A percentile compares a stretch with the other conserved stretches of the same genome.
phyloP scores from a whole-genome alignment of 73 alveolate species.

The Tetrahymena elliotti region DNA sequence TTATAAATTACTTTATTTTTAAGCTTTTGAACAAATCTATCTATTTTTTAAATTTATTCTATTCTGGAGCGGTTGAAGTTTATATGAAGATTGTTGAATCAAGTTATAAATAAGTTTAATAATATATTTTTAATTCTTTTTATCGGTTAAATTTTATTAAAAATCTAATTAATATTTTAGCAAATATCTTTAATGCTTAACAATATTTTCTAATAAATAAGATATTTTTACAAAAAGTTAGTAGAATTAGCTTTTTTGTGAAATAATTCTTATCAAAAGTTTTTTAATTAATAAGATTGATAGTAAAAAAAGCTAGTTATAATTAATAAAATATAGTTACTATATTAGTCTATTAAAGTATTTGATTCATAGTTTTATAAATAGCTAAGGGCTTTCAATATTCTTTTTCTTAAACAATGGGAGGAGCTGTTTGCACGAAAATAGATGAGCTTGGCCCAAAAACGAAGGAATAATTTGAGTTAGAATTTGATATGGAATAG shows the following conservation, averaged over 20 bases:
- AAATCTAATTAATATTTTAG: too few relatives aligned
- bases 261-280: not conserved
- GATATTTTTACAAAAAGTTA: too few relatives aligned
- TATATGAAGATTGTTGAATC: too few relatives aligned
- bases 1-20: too few relatives aligned
- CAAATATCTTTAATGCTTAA: too few relatives aligned
- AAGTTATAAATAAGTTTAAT: too few relatives aligned
- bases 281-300: not conserved
- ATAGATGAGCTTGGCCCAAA: not conserved
- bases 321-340: not conserved
- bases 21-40: too few relatives aligned
- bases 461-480: not conserved
- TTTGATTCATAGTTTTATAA: not conserved
- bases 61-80: too few relatives aligned
- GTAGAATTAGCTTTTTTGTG: not conserved
- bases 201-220: too few relatives aligned
- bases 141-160: too few relatives aligned
- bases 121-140: too few relatives aligned
- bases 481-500: not conserved
- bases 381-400: not conserved
- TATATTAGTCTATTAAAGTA: not conserved
- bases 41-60: too few relatives aligned
- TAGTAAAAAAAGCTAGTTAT: not conserved
- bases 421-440: not conserved
- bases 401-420: not conserved